Conservation (phyloP, 805 yeast species). For the Yarrowia sp. region DNA sequence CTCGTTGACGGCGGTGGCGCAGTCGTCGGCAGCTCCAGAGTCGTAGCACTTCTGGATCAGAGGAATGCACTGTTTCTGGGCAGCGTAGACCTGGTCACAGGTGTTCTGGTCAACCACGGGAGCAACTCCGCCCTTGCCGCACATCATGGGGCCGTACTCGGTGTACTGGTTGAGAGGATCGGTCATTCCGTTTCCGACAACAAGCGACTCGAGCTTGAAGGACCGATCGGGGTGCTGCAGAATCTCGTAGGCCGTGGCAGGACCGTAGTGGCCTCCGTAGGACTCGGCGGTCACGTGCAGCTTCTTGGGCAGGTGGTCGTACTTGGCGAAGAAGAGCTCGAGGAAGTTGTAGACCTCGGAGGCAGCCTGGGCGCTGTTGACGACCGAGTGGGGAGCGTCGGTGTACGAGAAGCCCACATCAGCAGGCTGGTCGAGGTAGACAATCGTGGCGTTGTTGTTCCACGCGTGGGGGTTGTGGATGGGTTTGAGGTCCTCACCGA, state of each 20-base stretch:
- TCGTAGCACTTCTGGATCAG: conserved; percentile 78
- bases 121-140: conserved; percentile 73
- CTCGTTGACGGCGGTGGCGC: conserved; percentile 85
- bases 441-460: conserved; percentile 80
- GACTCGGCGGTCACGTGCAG: conserved; percentile 88
- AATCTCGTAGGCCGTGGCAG: conserved; percentile 80
- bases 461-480: conserved; percentile 73
- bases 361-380: conserved; percentile 75
- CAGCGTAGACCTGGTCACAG: conserved; percentile 56
- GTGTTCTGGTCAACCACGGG: conserved; percentile 76
- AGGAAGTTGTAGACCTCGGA: conserved; percentile 76
- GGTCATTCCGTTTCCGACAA: conserved; percentile 87
- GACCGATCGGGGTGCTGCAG: conserved; percentile 60
- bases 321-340: conserved; percentile 74
- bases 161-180: conserved; percentile 79
- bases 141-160: conserved; percentile 89
- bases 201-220: conserved; percentile 76
- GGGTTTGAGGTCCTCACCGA: conserved; percentile 62
- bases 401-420: conserved; percentile 77
- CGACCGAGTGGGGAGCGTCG: conserved; percentile 45
- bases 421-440: conserved; percentile 83
- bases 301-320: conserved; percentile 51
- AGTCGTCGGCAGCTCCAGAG: conserved; percentile 71
- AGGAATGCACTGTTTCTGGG: conserved; percentile 46
- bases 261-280: conserved; percentile 85